Conservation (phyloP, 2,329 filamentous ascomycete genomes). For the Phialophora macrospora region DNA sequence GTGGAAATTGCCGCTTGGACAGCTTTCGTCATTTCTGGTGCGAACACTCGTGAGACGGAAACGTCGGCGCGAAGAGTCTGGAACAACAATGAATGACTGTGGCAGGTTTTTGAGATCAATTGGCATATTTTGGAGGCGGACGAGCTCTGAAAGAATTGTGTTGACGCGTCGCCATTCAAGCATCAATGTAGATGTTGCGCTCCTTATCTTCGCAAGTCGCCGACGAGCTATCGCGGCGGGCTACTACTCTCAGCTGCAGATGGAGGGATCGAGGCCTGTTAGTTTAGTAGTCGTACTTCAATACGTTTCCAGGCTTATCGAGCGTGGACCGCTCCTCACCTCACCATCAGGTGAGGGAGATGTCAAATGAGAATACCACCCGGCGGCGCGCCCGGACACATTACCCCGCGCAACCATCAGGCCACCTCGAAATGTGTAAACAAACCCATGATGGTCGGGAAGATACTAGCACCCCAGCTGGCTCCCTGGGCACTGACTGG, state of each 20-base stretch:
- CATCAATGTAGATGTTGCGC: neutral
- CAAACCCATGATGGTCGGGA: constrained; percentile 7
- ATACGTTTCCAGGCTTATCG: constrained; percentile 6
- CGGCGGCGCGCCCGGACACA: neutral
- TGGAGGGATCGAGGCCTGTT: neutral
- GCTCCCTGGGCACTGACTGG: too few species aligned
- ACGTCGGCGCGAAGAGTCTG: neutral
- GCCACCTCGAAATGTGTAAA: constrained; percentile 29
- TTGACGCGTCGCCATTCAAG: neutral
- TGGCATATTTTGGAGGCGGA: neutral
- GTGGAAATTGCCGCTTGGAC: neutral
- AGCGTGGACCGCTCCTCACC: constrained; percentile 5
- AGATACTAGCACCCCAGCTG: neutral
- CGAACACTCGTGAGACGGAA: neutral
- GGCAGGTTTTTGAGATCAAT: neutral
- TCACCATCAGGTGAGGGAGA: constrained; percentile 25
- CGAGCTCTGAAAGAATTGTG: neutral
- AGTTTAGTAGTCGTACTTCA: constrained; percentile 2
- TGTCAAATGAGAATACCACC: neutral
- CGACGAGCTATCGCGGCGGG: constrained; percentile 6
- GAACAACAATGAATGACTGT: neutral
- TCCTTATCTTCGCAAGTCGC: constrained; percentile 16
- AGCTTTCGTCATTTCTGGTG: neutral
- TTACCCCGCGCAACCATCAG: constrained; percentile 23
- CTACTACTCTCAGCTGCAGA: neutral